Conservation (phyloP, 2,329 filamentous ascomycete species). For the Pyrenochaeta sp. region DNA sequence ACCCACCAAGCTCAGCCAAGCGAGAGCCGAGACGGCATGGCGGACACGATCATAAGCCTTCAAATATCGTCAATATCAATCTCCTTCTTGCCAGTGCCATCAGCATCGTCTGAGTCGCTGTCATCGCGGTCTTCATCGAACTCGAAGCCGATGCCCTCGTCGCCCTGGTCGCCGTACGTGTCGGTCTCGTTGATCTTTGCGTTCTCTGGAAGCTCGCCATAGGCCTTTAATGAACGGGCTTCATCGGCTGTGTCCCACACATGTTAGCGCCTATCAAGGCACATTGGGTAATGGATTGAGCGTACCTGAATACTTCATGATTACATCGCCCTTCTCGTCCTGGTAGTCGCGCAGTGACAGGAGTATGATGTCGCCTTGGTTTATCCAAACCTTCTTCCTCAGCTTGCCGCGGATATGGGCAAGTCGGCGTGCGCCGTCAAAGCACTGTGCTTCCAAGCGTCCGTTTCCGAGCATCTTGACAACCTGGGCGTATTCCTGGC, state of each 20-base stretch:
- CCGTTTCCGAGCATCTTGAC: constrained; percentile 97
- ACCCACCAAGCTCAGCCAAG: constrained; percentile 24
- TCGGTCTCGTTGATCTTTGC: constrained; percentile 99
- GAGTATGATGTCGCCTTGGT: constrained; percentile 84
- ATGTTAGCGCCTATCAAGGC: too few relatives aligned
- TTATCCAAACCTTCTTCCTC: constrained; percentile 96
- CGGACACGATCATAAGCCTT: constrained; percentile 35
- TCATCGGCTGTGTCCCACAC: constrained; percentile 84
- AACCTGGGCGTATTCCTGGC: constrained; percentile 89
- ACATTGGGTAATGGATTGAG: not conserved
- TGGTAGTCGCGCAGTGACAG: constrained; percentile 87
- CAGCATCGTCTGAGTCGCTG: constrained; percentile 61
- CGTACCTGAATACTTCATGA: constrained; percentile 79
- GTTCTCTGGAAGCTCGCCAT: constrained; percentile 94
- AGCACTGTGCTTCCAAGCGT: constrained; percentile 91
- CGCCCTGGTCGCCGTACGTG: constrained; percentile 87
- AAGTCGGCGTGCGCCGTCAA: constrained; percentile 88
- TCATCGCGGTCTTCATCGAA: constrained; percentile 89
- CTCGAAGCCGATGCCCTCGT: constrained; percentile 95
- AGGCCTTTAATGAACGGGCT: constrained; percentile 92
- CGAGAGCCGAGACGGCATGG: constrained; percentile 47
- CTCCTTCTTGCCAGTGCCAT: constrained; percentile 75
- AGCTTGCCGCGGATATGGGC: constrained; percentile 94
- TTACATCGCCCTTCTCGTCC: constrained; percentile 91
- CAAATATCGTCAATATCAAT: constrained; percentile 96